phyloP scores from a whole-genome alignment of 495 filamentous ascomycete genomes.

The Monascus purpureus region DNA sequence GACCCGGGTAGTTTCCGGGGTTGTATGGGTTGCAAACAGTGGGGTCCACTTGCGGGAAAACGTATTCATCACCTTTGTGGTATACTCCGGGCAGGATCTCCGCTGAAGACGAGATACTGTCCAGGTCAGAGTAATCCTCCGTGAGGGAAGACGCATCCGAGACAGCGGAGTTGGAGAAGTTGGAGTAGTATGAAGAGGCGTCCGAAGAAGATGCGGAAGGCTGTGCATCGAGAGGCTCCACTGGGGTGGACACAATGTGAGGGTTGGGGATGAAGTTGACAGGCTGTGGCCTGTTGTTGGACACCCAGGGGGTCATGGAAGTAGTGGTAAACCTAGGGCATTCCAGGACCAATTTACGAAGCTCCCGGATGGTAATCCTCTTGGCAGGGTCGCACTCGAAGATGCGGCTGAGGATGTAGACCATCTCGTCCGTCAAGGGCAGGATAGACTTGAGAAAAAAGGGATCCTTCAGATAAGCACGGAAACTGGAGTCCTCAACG shows the following conservation, averaged over 20 bases:
- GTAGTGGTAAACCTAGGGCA: slow-evolving; percentile 62
- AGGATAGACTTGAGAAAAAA: slow-evolving; percentile 88
- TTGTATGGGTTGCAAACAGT: slow-evolving; percentile 6
- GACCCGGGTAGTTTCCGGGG: slow-evolving; percentile 7
- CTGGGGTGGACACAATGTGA: slow-evolving; percentile 14
- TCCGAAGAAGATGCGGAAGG: slow-evolving; percentile 25
- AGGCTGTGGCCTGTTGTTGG: slow-evolving; percentile 12
- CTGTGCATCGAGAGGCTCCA: slow-evolving; percentile 24
- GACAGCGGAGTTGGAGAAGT: slow-evolving; percentile 25
- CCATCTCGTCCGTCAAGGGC: slow-evolving; percentile 79
- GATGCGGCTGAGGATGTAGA: slow-evolving; percentile 73
- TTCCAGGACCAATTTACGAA: slow-evolving; percentile 59
- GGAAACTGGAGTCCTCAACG: slow-evolving; percentile 86
- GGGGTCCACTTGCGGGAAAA: slow-evolving; percentile 13
- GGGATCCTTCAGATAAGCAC: slow-evolving; percentile 73
- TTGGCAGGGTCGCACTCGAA: slow-evolving; percentile 82
- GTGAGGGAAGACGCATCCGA: slow-evolving; percentile 30
- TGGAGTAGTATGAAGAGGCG: slow-evolving; percentile 26
- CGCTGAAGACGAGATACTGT: slow-evolving; percentile 22
- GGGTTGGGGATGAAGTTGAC: slow-evolving; percentile 15
- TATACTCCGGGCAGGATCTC: slow-evolving; percentile 17
- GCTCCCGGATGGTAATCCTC: slow-evolving; percentile 72
- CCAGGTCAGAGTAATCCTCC: slow-evolving; percentile 27
- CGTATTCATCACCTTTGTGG: slow-evolving; percentile 15
- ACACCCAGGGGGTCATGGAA: slow-evolving; percentile 18